These are phyloP conservation scores for Sugiyamaella novakii DNA, from an alignment of 1,139 yeast genomes.

Conservation along the genomic window DNA sequence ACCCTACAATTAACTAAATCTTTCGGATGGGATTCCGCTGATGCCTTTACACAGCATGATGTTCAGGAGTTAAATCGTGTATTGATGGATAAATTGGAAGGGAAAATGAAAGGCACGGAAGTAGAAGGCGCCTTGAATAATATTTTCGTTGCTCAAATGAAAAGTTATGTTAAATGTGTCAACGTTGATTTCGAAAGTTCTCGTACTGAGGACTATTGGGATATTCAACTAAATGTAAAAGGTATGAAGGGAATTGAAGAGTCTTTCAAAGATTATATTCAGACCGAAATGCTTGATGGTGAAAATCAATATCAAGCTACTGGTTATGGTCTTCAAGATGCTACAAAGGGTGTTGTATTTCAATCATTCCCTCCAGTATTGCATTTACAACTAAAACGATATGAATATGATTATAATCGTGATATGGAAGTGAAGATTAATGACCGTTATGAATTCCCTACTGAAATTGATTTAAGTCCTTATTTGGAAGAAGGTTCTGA, in stretches of 20 bases:
- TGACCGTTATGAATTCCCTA: slow-evolving; percentile 90
- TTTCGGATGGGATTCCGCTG: slow-evolving; percentile 96
- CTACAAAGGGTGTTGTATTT: slow-evolving; percentile 93
- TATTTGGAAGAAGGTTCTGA: slow-evolving; percentile 64
- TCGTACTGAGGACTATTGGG: slow-evolving; percentile 95
- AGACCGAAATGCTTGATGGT: slow-evolving; percentile 86
- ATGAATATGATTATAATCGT: slow-evolving; percentile 89
- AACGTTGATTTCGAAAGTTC: slow-evolving; percentile 95
- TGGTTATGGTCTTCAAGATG: slow-evolving; percentile 91
- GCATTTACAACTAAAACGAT: slow-evolving; percentile 89
- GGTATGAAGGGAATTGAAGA: slow-evolving; percentile 71
- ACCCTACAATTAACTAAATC: slow-evolving; percentile 86
- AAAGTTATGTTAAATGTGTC: slow-evolving; percentile 88
- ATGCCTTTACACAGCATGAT: slow-evolving; percentile 97
- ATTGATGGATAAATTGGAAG: slow-evolving; percentile 89
- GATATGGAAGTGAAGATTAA: slow-evolving; percentile 90
- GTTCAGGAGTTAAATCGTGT: slow-evolving; percentile 96
- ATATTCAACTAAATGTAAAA: slow-evolving; percentile 90
- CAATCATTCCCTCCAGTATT: slow-evolving; percentile 89
- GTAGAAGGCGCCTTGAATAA: slow-evolving; percentile 80
- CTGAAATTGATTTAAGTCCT: slow-evolving; percentile 75
- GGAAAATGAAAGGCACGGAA: slow-evolving; percentile 85
- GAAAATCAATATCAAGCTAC: slow-evolving; percentile 96
- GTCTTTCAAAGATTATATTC: slow-evolving; percentile 84
- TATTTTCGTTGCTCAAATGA: slow-evolving; percentile 95